A percentile compares a stretch with the other conserved stretches of the same genome.
Evolutionary conservation across 257 asterid genomes (phyloP).

Genomic region (Fraxinus americana): DNA sequence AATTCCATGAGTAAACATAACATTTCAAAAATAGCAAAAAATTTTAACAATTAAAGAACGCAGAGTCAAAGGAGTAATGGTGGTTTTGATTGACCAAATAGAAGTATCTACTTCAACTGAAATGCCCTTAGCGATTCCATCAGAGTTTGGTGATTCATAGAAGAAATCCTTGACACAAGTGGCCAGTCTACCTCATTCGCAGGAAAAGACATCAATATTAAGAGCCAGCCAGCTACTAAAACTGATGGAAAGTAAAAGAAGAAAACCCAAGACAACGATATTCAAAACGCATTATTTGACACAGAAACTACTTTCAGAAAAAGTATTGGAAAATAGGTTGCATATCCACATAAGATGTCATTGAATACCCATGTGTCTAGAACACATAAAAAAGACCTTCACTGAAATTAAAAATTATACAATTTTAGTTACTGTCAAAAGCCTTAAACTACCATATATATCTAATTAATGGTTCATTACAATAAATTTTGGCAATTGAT

Average conservation of each 20-base stretch:
- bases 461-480: no score
- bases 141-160: not conserved
- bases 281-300: not conserved
- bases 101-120: no score
- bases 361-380: not conserved
- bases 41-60: not conserved
- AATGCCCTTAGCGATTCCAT: not conserved
- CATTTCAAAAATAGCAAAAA: not conserved
- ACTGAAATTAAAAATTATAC: not conserved
- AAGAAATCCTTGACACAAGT: not conserved
- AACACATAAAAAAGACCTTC: not conserved
- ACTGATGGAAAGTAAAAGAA: not conserved
- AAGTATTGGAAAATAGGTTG: not conserved
- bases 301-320: not conserved
- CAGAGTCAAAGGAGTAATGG: not conserved
- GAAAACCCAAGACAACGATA: not conserved
- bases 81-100: no score
- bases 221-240: not conserved
- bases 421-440: not conserved
- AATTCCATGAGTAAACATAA: not conserved
- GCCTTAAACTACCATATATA: not conserved
- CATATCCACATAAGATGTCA: not conserved
- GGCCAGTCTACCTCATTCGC: not conserved
- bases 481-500: not conserved
- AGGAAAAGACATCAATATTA: not conserved